Percentiles rank a stretch among this genome's conserved stretches.
Evolutionary conservation across 306 rosid genomes (phyloP).

Genomic region (Lablab purpureus): DNA sequence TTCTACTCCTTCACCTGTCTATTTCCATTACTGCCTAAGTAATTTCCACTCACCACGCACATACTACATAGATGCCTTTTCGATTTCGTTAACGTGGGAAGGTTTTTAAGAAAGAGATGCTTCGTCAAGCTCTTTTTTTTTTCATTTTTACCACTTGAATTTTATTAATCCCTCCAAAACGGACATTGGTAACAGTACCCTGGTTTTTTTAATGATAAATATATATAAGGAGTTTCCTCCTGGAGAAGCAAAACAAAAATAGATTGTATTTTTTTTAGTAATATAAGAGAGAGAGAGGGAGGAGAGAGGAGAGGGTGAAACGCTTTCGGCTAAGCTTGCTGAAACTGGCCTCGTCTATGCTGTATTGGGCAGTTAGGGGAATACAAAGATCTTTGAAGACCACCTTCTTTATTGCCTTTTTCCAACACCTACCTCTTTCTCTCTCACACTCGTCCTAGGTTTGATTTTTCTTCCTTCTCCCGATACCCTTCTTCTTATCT

Average conservation of each 20-base stretch:
- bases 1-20: constrained; percentile 63
- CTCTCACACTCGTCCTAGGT: constrained; percentile 50
- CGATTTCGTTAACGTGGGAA: constrained; percentile 99
- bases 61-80: constrained; percentile 57
- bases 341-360: constrained; percentile 74
- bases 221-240: constrained; percentile 37
- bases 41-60: constrained; percentile 33
- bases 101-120: constrained; percentile 76
- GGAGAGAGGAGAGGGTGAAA: constrained; percentile 10
- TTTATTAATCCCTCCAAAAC: constrained; percentile 12
- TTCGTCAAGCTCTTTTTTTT: constrained; percentile 31
- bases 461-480: constrained; percentile 41
- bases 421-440: constrained; percentile 41
- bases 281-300: constrained; percentile 44
- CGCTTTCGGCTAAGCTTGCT: constrained; percentile 55
- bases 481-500: constrained; percentile 16
- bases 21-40: constrained; percentile 69
- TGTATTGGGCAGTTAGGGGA: constrained; percentile 69
- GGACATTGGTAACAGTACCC: constrained; percentile 20
- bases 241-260: constrained; percentile 37
- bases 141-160: constrained; percentile 43
- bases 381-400: constrained; percentile 60
- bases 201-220: neutral
- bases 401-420: constrained; percentile 49
- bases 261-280: neutral